A percentile compares a stretch with the other conserved stretches of the same genome.
These are phyloP conservation scores for Tulasnella sp. DNA, from an alignment of 768 basidiomycete species.

Conservation along the genomic window DNA sequence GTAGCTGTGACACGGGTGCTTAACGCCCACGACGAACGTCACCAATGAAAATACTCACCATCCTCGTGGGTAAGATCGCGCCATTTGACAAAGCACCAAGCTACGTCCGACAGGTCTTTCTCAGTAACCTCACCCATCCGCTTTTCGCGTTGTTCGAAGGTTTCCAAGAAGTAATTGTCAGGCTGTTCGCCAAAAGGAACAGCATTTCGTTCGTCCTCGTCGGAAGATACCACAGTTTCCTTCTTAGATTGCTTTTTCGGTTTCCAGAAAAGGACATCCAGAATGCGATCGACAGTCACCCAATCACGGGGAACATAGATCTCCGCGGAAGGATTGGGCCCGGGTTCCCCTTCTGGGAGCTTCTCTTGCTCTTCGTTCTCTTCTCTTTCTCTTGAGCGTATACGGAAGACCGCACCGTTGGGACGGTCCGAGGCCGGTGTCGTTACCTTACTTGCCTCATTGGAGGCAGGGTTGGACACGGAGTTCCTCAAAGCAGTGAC, in stretches of 20 bases:
- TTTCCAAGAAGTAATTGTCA: slow-evolving; percentile 39
- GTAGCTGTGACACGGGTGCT: slow-evolving; percentile 42
- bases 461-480: slow-evolving; percentile 22
- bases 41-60: slow-evolving; percentile 36
- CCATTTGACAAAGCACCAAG: slow-evolving; percentile 90
- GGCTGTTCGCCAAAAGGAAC: slow-evolving; percentile 56
- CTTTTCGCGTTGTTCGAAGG: slow-evolving; percentile 50
- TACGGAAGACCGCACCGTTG: slow-evolving; percentile 5
- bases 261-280: slow-evolving; percentile 63
- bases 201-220: slow-evolving; percentile 27
- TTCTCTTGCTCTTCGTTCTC: slow-evolving; percentile 21
- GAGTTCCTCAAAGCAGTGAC: slow-evolving; percentile 15
- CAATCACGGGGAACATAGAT: slow-evolving; percentile 61
- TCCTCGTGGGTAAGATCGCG: slow-evolving; percentile 85
- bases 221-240: slow-evolving; percentile 14
- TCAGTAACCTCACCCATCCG: slow-evolving; percentile 33
- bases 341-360: slow-evolving; percentile 30
- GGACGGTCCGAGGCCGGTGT: slow-evolving; percentile 27
- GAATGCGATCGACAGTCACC: slow-evolving; percentile 84
- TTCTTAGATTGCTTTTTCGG: slow-evolving; percentile 26
- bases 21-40: background rate
- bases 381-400: slow-evolving; percentile 24
- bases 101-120: slow-evolving; percentile 46
- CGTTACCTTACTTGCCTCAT: slow-evolving; percentile 32
- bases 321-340: slow-evolving; percentile 49